These are phyloP conservation scores for Fusarium humuli DNA, from an alignment of 2,329 filamentous ascomycete species.

Conservation along the genomic window DNA sequence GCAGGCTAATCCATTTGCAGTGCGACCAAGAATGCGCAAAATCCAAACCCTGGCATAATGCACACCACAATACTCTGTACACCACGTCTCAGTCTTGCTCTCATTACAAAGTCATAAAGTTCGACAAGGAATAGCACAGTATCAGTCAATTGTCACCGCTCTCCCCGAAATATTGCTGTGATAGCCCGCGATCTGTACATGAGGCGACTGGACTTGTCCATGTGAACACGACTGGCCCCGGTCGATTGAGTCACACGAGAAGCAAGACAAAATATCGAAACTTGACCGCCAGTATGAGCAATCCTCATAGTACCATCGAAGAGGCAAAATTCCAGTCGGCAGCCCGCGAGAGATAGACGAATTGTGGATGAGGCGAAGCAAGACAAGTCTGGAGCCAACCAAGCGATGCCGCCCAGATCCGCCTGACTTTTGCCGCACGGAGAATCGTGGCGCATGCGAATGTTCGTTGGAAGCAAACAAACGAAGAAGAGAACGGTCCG, in stretches of 20 bases:
- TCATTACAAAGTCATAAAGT: conserved; percentile 20
- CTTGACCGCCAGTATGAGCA: conserved; percentile 43
- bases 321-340: conserved; percentile 34
- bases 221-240: conserved; percentile 37
- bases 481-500: conserved; percentile 43
- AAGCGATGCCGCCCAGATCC: conserved; percentile 36
- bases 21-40: conserved; percentile 45
- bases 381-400: conserved; percentile 34
- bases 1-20: conserved; percentile 33
- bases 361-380: conserved; percentile 35
- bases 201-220: conserved; percentile 34
- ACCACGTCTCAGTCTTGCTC: conserved; percentile 24
- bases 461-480: conserved; percentile 22
- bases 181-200: conserved; percentile 31
- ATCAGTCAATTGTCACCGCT: conserved; percentile 31
- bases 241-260: conserved; percentile 40
- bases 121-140: conserved; percentile 30
- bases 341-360: conserved; percentile 19
- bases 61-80: conserved; percentile 26
- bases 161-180: conserved; percentile 8
- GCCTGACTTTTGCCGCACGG: conserved; percentile 27
- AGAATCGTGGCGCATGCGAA: conserved; percentile 20
- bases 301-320: conserved; percentile 30
- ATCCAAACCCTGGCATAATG: conserved; percentile 39
- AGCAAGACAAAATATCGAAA: conserved; percentile 25